These are phyloP conservation scores for Uncinocarpus reesii DNA, from an alignment of 2,329 filamentous ascomycete species.

Conservation along the genomic window DNA sequence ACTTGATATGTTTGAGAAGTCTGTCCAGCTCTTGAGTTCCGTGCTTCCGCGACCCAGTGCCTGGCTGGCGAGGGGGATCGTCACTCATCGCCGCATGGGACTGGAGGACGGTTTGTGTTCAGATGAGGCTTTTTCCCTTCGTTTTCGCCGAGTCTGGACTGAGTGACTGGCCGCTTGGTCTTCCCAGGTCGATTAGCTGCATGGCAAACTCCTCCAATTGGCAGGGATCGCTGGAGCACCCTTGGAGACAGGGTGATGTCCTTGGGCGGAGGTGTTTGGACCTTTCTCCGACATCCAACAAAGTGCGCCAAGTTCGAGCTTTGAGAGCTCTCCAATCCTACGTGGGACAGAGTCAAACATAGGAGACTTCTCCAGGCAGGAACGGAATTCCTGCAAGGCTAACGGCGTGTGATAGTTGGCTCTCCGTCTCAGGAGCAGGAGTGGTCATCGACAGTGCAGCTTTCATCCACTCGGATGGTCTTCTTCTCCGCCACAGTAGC, in stretches of 20 bases:
- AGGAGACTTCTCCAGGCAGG: too few species aligned
- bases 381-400: too few species aligned
- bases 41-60: slow-evolving; percentile 5
- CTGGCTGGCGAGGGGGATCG: slow-evolving; percentile 7
- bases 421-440: too few species aligned
- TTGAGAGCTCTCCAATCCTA: too few species aligned
- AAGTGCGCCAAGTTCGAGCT: too few species aligned
- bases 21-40: background rate
- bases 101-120: background rate
- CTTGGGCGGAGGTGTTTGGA: background rate
- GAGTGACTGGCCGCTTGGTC: background rate
- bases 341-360: too few species aligned
- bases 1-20: background rate
- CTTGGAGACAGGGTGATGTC: slow-evolving; percentile 1
- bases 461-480: too few species aligned
- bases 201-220: background rate
- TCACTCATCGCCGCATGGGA: background rate
- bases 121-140: background rate
- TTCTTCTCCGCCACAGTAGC: too few species aligned
- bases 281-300: too few species aligned
- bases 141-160: background rate
- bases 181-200: slow-evolving; percentile 1
- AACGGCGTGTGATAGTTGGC: too few species aligned
- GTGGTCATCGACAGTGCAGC: too few species aligned
- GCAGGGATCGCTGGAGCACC: background rate